Evolutionary conservation across 768 basidiomycete genomes (phyloP).

Genomic region (Rhizopogon rudus): DNA sequence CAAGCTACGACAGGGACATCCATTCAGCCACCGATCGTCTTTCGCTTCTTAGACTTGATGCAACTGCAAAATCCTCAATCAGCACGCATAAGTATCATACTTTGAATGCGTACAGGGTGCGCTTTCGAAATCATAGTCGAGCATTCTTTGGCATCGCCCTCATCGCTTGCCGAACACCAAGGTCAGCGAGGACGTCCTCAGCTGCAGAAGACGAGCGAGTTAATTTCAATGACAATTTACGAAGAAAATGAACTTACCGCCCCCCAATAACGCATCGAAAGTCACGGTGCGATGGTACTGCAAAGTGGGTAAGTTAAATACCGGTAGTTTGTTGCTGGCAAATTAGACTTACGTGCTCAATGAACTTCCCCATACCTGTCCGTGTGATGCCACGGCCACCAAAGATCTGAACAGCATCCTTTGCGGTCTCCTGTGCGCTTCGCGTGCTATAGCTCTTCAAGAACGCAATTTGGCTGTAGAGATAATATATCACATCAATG

Average conservation of each 20-base stretch:
- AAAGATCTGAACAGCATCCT: constrained; percentile 76
- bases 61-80: no score
- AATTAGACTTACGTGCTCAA: constrained; percentile 45
- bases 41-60: no score
- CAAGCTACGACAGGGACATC: no score
- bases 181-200: constrained; percentile 71
- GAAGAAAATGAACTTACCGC: constrained; percentile 33
- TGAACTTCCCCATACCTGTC: constrained; percentile 60
- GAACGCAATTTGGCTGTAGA: constrained; percentile 63
- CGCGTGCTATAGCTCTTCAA: constrained; percentile 76
- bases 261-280: constrained; percentile 56
- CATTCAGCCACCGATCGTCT: no score
- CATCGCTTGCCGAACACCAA: constrained; percentile 80
- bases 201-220: constrained; percentile 32
- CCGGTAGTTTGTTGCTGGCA: constrained; percentile 9
- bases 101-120: not conserved
- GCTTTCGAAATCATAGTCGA: constrained; percentile 38
- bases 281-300: constrained; percentile 27
- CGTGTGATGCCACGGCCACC: constrained; percentile 83
- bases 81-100: no score
- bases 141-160: constrained; percentile 68
- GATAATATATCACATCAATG: not conserved
- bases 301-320: not conserved
- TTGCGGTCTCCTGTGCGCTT: constrained; percentile 73
- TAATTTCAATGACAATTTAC: not conserved